Evolutionary conservation across 768 basidiomycete species (phyloP).

Genomic region (Termitomyces sp.): DNA sequence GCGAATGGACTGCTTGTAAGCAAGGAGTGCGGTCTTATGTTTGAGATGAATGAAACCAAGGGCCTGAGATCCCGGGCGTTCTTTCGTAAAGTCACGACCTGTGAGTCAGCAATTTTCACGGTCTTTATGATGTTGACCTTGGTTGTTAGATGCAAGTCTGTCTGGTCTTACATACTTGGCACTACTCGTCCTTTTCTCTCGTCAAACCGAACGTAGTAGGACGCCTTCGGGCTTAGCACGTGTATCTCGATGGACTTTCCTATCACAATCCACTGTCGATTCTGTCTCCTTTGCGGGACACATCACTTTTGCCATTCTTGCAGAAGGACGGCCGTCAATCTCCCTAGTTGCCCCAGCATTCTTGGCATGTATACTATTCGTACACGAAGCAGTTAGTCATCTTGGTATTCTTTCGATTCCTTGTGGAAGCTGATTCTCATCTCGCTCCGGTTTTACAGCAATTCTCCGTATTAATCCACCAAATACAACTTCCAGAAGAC

Average conservation of each 20-base stretch:
- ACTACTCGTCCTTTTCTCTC: constrained; percentile 63
- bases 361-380: constrained; percentile 72
- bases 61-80: constrained; percentile 72
- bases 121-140: background rate
- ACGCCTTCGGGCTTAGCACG: constrained; percentile 78
- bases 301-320: constrained; percentile 82
- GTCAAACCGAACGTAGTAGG: constrained; percentile 71
- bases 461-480: constrained; percentile 77
- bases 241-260: constrained; percentile 80
- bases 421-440: background rate
- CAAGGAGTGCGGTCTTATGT: constrained; percentile 74
- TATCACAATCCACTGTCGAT: constrained; percentile 76
- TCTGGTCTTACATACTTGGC: constrained; percentile 63
- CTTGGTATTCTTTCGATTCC: background rate
- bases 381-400: constrained; percentile 71
- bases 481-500: constrained; percentile 80
- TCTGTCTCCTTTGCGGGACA: constrained; percentile 85
- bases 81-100: constrained; percentile 72
- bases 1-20: constrained; percentile 71
- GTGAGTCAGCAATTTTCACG: constrained; percentile 26
- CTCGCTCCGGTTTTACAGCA: constrained; percentile 45
- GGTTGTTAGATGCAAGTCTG: constrained; percentile 61
- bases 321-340: constrained; percentile 77
- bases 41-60: constrained; percentile 59
- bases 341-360: constrained; percentile 84